Evolutionary conservation across 176 grass and related monocot species (phyloP), one percentile per base, ranked within the genome.

Genomic region (Oryza australiensis): DNA sequence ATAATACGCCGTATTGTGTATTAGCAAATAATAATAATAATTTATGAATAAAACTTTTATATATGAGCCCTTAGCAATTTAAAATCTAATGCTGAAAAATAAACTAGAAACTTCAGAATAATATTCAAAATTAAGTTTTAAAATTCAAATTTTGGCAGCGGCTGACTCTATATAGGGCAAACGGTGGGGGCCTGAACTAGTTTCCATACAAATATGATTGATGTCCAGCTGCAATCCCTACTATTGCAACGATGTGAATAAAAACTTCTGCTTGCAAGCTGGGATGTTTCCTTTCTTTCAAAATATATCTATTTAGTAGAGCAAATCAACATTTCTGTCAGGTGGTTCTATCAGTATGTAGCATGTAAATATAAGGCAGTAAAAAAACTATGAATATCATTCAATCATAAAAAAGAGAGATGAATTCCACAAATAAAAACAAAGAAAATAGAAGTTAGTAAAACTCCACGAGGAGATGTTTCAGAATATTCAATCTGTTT

Each of bases 151-250:
- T 3, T 32, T 32, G 3, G 32, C 32, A 32, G 32, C 3, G 32
- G 32, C 32, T 32, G 32, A 32, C 4, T 32, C 32, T 3, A 32
- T 4, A 32, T 32, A 3, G 1, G 32, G 32, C 32, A 32, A 32
- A 32, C 2, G 32, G 32, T 32, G 32, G 32, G 29, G 32, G 32
- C 32, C 32, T 32, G 32, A 8, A 69, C 48, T 48, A 62, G 9
- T 55, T 88, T 66, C 32, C 84, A 40, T 73, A 34, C 63, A 79
- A 71, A 72, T 49, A 79, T 40, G 83, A 51, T 11, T 51, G 33
- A 27, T 29, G 69, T 30, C 57, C 38, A 70, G 20, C 12, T 64
- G 30, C 64, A 55, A 29, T 70, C 26, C 22, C 9, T 78, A 76
- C 53, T 76, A 64, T 7, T 80, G 16, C 43, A 80, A 80, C 38